These are phyloP conservation scores for Phytophthora litchii DNA, from an alignment of 352 stramenopile genomes.

Conservation along the genomic window DNA sequence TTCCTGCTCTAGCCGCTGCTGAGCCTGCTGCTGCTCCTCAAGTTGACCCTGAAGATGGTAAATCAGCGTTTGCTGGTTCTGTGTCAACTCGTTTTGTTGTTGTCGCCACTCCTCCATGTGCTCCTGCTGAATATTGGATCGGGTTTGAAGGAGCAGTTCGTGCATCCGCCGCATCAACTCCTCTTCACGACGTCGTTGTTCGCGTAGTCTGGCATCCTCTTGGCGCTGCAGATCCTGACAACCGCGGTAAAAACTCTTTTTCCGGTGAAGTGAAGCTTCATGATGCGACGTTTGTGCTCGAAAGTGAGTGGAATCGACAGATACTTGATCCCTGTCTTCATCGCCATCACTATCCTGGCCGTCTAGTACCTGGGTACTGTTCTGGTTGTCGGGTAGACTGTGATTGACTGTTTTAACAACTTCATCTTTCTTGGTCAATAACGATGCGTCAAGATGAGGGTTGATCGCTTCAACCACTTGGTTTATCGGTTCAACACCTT, in stretches of 20 bases:
- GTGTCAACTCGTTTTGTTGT: conserved; percentile 28
- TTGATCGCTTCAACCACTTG: conserved; percentile 14
- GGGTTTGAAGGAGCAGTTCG: conserved; percentile 38
- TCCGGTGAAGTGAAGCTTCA: conserved; percentile 14
- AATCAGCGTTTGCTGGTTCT: conserved; percentile 34
- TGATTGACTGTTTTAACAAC: conserved; percentile 3
- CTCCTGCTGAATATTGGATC: conserved; percentile 31
- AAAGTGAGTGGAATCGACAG: conserved; percentile 3
- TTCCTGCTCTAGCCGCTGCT: conserved; percentile 30
- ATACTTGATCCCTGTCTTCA: conserved; percentile 20
- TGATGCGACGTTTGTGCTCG: neutral
- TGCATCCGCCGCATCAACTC: conserved; percentile 50
- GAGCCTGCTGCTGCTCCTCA: conserved; percentile 14
- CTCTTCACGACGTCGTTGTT: conserved; percentile 39
- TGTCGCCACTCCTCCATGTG: conserved; percentile 21
- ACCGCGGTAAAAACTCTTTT: conserved; percentile 49
- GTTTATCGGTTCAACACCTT: neutral
- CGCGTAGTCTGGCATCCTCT: conserved; percentile 40
- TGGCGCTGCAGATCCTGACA: conserved; percentile 49
- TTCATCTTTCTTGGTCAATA: conserved; percentile 22
- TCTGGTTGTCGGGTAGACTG: conserved; percentile 18
- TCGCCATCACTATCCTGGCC: conserved; percentile 13
- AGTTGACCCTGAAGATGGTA: conserved; percentile 32
- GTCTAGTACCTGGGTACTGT: neutral
- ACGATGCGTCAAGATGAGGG: conserved; percentile 14